phyloP scores from a whole-genome alignment of 495 filamentous ascomycete genomes.

The Aspergillus asperescens region DNA sequence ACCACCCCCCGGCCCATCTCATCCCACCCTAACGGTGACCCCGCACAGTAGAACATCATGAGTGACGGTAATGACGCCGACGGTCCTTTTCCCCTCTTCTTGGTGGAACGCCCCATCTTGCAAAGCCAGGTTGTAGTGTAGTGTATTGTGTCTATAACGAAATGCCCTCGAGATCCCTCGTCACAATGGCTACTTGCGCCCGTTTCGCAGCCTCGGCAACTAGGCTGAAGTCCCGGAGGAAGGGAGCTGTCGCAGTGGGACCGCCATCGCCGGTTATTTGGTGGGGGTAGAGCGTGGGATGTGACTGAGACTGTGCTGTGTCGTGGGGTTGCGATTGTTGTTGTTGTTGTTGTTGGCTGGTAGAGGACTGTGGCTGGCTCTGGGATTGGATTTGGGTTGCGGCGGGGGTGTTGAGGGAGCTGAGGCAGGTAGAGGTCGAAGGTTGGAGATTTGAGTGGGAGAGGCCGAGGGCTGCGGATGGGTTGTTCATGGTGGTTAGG shows the following conservation, averaged over 20 bases:
- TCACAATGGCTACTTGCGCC: conserved; percentile 80
- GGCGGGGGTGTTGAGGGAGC: conserved; percentile 5
- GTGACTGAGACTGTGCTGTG: conserved; percentile 11
- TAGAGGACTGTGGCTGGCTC: background rate
- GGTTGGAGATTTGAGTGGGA: conserved; percentile 6
- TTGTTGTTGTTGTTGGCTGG: background rate
- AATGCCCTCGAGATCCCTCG: conserved; percentile 68
- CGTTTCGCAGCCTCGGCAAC: conserved; percentile 94
- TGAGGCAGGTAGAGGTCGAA: conserved; percentile 3
- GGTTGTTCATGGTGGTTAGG: background rate
- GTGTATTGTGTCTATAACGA: conserved; percentile 37
- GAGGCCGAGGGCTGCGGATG: background rate
- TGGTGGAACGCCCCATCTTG: no score
- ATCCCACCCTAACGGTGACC: no score
- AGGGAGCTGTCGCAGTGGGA: conserved; percentile 52
- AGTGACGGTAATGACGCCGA: no score
- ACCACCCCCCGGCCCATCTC: no score
- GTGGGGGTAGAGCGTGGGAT: conserved; percentile 26
- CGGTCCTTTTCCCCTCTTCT: no score
- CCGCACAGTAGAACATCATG: no score
- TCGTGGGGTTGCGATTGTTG: background rate
- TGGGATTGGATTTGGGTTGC: conserved; percentile 3
- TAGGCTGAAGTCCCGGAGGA: conserved; percentile 73
- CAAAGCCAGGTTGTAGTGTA: no score
- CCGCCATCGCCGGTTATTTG: conserved; percentile 37